A percentile compares a stretch with the other conserved stretches of the same genome.
phyloP scores from a whole-genome alignment of 2,329 filamentous ascomycete genomes.

The Hymenoscyphus albidus region DNA sequence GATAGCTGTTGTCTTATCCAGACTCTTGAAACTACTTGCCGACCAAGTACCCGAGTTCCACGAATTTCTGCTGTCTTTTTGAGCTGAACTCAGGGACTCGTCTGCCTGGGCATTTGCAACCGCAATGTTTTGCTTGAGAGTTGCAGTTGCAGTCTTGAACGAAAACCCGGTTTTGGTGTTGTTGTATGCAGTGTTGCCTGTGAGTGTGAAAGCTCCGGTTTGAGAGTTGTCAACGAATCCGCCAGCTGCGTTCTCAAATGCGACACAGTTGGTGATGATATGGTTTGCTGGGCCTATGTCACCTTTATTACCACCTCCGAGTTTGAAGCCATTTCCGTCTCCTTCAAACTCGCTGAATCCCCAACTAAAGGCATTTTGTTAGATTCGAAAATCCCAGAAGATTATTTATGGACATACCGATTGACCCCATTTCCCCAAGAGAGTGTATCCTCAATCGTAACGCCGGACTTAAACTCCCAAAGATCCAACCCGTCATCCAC shows the following conservation, averaged over 20 bases:
- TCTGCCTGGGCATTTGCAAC: slow-evolving; percentile 34
- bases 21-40: slow-evolving; percentile 40
- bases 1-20: slow-evolving; percentile 36
- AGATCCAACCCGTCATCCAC: slow-evolving; percentile 48
- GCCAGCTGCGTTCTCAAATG: slow-evolving; percentile 42
- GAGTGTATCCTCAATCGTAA: slow-evolving; percentile 44
- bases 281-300: slow-evolving; percentile 41
- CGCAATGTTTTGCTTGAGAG: slow-evolving; percentile 40
- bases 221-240: slow-evolving; percentile 47
- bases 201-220: slow-evolving; percentile 39
- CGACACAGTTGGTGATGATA: slow-evolving; percentile 43
- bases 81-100: slow-evolving; percentile 27
- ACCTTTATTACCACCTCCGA: slow-evolving; percentile 33
- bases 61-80: slow-evolving; percentile 39
- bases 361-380: slow-evolving; percentile 33
- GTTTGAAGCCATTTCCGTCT: slow-evolving; percentile 48
- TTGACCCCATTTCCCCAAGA: slow-evolving; percentile 47
- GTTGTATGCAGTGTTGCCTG: slow-evolving; percentile 45
- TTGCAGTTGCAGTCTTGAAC: slow-evolving; percentile 36
- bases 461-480: slow-evolving; percentile 40
- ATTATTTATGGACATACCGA: neutral
- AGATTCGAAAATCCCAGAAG: neutral
- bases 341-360: slow-evolving; percentile 41
- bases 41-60: slow-evolving; percentile 41
- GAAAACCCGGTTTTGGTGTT: slow-evolving; percentile 43